Evolutionary conservation across 78 protist species (phyloP).

Genomic region (Neovahlkampfia damariscottae): DNA sequence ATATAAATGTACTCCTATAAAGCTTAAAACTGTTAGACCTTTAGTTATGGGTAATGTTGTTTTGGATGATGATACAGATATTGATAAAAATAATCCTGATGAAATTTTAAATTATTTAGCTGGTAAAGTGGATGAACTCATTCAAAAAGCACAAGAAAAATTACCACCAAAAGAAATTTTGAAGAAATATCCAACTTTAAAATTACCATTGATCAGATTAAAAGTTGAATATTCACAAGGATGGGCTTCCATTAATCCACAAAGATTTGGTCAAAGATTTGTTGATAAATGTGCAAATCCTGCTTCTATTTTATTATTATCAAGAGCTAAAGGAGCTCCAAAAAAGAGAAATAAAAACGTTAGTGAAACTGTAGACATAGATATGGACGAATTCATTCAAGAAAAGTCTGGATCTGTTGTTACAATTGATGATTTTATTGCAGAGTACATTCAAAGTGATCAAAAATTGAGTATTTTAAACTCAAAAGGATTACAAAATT

Average conservation of each 20-base stretch:
- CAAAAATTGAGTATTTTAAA: background rate
- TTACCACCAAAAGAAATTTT: constrained; percentile 4
- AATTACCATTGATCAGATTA: constrained; percentile 3
- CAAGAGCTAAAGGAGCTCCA: background rate
- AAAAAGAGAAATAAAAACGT: background rate
- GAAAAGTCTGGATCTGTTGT: too few relatives aligned
- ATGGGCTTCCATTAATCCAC: constrained; percentile 40
- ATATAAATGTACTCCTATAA: constrained; percentile 8
- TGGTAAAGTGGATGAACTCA: background rate
- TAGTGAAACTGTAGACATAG: background rate
- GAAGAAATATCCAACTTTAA: background rate
- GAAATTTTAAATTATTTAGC: constrained; percentile 20
- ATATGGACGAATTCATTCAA: background rate
- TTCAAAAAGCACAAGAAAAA: constrained; percentile 9
- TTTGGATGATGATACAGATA: background rate
- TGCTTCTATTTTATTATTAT: constrained; percentile 29
- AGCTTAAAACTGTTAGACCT: constrained; percentile 52
- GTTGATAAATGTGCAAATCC: constrained; percentile 67
- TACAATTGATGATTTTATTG: background rate
- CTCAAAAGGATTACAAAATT: background rate
- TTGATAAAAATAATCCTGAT: background rate
- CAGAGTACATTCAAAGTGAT: background rate
- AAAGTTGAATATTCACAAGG: constrained; percentile 39
- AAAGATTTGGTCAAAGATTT: constrained; percentile 53
- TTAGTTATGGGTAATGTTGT: constrained; percentile 32